Conservation (phyloP, 116 monocot genomes). For the Cymodocea nodosa region DNA sequence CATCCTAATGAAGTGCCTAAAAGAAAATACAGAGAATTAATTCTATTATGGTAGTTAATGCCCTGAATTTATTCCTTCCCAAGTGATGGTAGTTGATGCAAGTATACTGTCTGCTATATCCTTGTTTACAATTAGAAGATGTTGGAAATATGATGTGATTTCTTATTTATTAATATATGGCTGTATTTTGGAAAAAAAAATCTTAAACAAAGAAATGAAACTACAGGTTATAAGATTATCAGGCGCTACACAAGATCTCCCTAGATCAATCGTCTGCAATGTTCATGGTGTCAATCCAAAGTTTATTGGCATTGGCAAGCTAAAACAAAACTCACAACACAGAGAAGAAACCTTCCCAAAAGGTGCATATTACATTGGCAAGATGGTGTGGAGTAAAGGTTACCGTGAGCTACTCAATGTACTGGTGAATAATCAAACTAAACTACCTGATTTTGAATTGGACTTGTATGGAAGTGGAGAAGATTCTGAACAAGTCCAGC, state of each 20-base stretch:
- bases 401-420: slow-evolving; percentile 74
- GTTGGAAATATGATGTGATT: too few relatives aligned
- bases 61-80: too few relatives aligned
- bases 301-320: slow-evolving; percentile 67
- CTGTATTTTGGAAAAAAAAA: too few relatives aligned
- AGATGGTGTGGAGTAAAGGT: slow-evolving; percentile 95
- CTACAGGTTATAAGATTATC: slow-evolving; percentile 76
- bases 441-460: slow-evolving; percentile 43
- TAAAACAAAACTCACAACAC: slow-evolving; percentile 21
- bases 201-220: not conserved
- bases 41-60: too few relatives aligned
- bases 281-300: slow-evolving; percentile 97
- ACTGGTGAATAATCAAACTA: slow-evolving; percentile 38
- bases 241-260: slow-evolving; percentile 78
- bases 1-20: not conserved
- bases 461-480: slow-evolving; percentile 89
- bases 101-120: too few relatives aligned
- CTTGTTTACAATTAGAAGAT: too few relatives aligned
- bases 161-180: too few relatives aligned
- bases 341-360: slow-evolving; percentile 32
- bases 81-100: too few relatives aligned
- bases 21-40: too few relatives aligned
- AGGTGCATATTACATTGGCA: slow-evolving; percentile 83
- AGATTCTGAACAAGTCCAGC: slow-evolving; percentile 58
- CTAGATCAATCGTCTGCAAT: slow-evolving; percentile 80